Conservation (phyloP, 352 stramenopile species). For the Globisporangium heterothallicum region DNA sequence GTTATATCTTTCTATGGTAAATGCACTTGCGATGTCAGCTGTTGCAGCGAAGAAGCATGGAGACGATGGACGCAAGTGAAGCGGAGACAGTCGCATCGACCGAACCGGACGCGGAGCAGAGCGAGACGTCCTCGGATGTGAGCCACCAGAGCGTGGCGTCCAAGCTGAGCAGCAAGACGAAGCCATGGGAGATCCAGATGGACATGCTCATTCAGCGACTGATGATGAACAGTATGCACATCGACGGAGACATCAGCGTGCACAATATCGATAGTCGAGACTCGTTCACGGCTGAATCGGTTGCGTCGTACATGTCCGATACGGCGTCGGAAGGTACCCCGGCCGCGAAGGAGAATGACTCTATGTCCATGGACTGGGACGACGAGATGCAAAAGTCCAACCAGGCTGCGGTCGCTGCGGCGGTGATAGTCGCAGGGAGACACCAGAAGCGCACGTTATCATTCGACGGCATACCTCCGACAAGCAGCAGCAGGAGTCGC, state of each 20-base stretch:
- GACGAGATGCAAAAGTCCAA: slow-evolving; percentile 28
- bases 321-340: slow-evolving; percentile 10
- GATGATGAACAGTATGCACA: slow-evolving; percentile 80
- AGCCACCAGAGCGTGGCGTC: neutral
- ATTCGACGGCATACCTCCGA: slow-evolving; percentile 19
- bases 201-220: slow-evolving; percentile 77
- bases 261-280: slow-evolving; percentile 68
- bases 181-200: slow-evolving; percentile 84
- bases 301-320: slow-evolving; percentile 39
- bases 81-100: slow-evolving; percentile 5
- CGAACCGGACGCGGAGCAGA: slow-evolving; percentile 9
- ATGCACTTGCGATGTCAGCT: neutral
- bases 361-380: slow-evolving; percentile 22
- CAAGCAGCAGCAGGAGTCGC: neutral
- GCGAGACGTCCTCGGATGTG: slow-evolving; percentile 11
- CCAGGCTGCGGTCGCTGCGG: slow-evolving; percentile 35
- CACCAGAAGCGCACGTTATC: slow-evolving; percentile 41
- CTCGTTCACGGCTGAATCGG: slow-evolving; percentile 36
- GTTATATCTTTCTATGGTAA: neutral
- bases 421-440: slow-evolving; percentile 29
- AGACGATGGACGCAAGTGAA: slow-evolving; percentile 4
- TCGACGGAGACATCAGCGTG: slow-evolving; percentile 69
- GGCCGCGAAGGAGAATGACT: slow-evolving; percentile 2
- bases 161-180: slow-evolving; percentile 20
- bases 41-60: slow-evolving; percentile 1